phyloP scores from a whole-genome alignment of 495 filamentous ascomycete species.

The Daldinia vernicosa region DNA sequence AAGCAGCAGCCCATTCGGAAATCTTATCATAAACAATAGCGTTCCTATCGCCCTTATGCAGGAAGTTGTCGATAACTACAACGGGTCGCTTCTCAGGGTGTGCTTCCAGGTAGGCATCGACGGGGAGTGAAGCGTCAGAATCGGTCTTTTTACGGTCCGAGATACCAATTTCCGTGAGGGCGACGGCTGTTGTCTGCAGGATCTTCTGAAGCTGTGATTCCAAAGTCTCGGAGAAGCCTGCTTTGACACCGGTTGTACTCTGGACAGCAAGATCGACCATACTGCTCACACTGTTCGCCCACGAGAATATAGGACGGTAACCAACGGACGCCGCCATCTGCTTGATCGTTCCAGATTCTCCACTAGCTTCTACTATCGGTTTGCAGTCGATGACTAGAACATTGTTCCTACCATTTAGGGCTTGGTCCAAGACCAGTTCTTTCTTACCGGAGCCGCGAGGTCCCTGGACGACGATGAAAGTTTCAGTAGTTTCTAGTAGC shows the following conservation, averaged over 20 bases:
- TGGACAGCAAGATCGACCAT: conserved; percentile 91
- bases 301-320: conserved; percentile 93
- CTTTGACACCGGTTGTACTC: conserved; percentile 91
- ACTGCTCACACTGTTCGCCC: conserved; percentile 94
- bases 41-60: conserved; percentile 78
- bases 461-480: conserved; percentile 93
- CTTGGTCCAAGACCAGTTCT: conserved; percentile 85
- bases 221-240: conserved; percentile 93
- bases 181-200: conserved; percentile 82
- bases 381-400: conserved; percentile 95
- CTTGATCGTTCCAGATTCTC: conserved; percentile 86
- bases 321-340: conserved; percentile 86
- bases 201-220: conserved; percentile 94
- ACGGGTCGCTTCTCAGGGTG: conserved; percentile 87
- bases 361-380: conserved; percentile 88
- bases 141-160: conserved; percentile 72
- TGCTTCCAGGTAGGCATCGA: conserved; percentile 90
- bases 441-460: conserved; percentile 91
- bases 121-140: conserved; percentile 74
- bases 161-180: conserved; percentile 80
- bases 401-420: conserved; percentile 77
- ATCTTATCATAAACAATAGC: conserved; percentile 87
- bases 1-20: conserved; percentile 86
- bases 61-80: conserved; percentile 93
- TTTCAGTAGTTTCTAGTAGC: conserved; percentile 86